Conservation (phyloP, 225 moss, liverwort and hornwort species). For the Thuidium tamariscinum region DNA sequence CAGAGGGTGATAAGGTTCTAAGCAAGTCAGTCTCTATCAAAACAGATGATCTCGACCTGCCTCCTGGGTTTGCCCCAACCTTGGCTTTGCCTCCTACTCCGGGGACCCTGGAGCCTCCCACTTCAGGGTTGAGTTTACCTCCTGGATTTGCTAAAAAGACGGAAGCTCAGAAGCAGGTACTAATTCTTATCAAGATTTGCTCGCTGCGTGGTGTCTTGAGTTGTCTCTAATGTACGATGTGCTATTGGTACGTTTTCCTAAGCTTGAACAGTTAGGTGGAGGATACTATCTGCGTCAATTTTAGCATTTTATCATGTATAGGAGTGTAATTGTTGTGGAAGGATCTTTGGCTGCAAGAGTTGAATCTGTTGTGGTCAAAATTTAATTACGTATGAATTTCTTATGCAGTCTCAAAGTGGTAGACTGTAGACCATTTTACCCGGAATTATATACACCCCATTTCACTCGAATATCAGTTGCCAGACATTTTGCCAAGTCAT, state of each 20-base stretch:
- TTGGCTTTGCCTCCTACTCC: conserved; percentile 8
- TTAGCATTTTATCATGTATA: background rate
- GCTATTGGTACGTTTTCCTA: background rate
- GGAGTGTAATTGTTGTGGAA: background rate
- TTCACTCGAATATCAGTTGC: background rate
- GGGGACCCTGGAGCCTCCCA: conserved; percentile 1
- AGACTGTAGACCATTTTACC: background rate
- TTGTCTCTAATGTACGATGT: background rate
- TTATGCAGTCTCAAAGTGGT: background rate
- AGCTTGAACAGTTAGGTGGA: background rate
- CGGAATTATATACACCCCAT: too few species aligned
- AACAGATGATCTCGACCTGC: conserved; percentile 46
- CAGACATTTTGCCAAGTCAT: background rate
- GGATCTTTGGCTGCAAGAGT: background rate
- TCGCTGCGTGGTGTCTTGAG: background rate
- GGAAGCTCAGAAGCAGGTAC: conserved; percentile 23
- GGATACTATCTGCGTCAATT: background rate
- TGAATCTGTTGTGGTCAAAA: background rate
- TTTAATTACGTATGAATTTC: background rate
- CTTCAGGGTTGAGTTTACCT: conserved; percentile 20
- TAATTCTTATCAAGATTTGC: background rate
- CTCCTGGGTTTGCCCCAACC: conserved; percentile 77
- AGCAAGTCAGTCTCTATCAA: background rate
- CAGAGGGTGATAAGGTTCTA: conserved; percentile 9
- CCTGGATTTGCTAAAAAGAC: conserved; percentile 36